phyloP scores from a whole-genome alignment of 2,329 filamentous ascomycete species.

The Cladosporium velox region DNA sequence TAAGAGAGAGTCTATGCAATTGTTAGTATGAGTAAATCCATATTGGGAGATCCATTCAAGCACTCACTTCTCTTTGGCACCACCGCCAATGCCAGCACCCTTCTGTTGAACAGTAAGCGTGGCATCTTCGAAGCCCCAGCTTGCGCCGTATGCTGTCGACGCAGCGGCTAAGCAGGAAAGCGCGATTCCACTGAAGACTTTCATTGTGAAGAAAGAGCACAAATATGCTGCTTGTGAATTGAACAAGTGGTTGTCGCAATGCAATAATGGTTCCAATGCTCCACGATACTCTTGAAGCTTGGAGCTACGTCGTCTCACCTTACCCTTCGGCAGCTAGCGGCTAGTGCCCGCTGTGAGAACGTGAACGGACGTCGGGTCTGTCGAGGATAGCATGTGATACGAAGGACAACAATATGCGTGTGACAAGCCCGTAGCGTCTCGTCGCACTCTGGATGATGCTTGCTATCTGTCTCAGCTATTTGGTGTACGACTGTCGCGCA shows the following conservation, averaged over 20 bases:
- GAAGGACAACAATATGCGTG: slow-evolving; percentile 11
- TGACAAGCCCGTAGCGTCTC: neutral
- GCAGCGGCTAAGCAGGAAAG: slow-evolving; percentile 28
- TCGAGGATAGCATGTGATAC: slow-evolving; percentile 16
- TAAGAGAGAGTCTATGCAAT: slow-evolving; percentile 50
- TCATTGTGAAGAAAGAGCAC: slow-evolving; percentile 29
- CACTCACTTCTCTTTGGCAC: slow-evolving; percentile 60
- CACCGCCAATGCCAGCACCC: slow-evolving; percentile 53
- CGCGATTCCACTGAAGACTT: slow-evolving; percentile 27
- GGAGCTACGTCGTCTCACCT: slow-evolving; percentile 22
- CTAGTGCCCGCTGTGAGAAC: slow-evolving; percentile 7
- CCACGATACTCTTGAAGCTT: slow-evolving; percentile 13
- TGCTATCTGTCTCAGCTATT: neutral
- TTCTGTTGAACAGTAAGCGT: slow-evolving; percentile 66
- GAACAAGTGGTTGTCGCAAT: slow-evolving; percentile 10
- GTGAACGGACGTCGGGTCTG: slow-evolving; percentile 10
- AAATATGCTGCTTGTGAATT: neutral
- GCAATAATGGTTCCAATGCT: slow-evolving; percentile 2
- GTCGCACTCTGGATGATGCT: neutral
- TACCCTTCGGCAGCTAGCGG: slow-evolving; percentile 9
- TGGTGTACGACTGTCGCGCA: neutral
- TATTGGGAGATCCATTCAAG: no score
- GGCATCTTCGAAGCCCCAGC: slow-evolving; percentile 75
- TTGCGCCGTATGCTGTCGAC: slow-evolving; percentile 48
- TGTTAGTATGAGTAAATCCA: no score